phyloP scores from a whole-genome alignment of 192 early-diverging fungal genomes.

The Spizellomyces punctatus region DNA sequence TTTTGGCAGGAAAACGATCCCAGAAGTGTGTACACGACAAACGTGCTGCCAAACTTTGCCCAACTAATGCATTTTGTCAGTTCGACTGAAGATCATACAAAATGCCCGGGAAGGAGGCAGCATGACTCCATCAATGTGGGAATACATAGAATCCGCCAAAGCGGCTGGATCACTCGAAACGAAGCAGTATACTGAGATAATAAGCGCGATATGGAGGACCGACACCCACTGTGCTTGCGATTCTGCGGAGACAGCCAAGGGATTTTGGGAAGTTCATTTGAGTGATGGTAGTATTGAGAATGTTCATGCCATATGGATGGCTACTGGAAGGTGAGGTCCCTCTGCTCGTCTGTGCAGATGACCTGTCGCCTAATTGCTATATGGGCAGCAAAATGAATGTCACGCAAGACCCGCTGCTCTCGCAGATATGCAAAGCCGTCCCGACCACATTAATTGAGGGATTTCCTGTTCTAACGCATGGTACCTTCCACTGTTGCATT shows the following conservation, averaged over 20 bases:
- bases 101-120: neutral
- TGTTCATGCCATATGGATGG: neutral
- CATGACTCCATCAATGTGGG: conserved; percentile 5
- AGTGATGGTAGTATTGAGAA: neutral
- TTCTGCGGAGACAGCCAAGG: neutral
- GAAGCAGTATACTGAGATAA: neutral
- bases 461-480: neutral
- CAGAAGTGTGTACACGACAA: neutral
- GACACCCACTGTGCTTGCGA: neutral
- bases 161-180: neutral
- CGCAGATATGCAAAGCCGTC: neutral
- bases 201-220: neutral
- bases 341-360: neutral
- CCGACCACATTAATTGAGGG: neutral
- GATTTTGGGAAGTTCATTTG: conserved; percentile 2
- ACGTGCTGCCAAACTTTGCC: neutral
- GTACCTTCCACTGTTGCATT: neutral
- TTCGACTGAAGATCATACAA: neutral
- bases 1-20: neutral
- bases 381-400: neutral
- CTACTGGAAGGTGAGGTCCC: conserved; percentile 2
- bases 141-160: neutral
- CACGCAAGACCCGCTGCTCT: neutral
- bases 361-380: neutral
- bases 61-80: neutral